Conservation (phyloP, 2,329 filamentous ascomycete species). For the Diaporthe australafricana region DNA sequence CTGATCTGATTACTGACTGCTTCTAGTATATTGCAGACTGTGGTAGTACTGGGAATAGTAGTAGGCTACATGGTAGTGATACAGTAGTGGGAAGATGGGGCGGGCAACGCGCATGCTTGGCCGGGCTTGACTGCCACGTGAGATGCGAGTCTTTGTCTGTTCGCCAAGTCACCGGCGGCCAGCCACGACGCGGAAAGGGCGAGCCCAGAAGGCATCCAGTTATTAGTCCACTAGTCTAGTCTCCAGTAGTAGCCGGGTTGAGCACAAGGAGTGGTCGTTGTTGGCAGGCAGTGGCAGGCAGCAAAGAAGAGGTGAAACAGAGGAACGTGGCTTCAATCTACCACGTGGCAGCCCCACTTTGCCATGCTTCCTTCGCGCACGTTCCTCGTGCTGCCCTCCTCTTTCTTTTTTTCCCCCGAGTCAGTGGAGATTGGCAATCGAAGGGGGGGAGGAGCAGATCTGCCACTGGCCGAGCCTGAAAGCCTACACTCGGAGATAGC, state of each 20-base stretch:
- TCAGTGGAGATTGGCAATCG: conserved; percentile 27
- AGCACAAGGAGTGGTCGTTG: background rate
- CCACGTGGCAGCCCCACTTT: conserved; percentile 39
- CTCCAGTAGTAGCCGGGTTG: background rate
- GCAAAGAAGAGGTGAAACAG: conserved; percentile 12
- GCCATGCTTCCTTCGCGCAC: conserved; percentile 34
- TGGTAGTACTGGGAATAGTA: background rate
- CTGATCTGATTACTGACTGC: background rate
- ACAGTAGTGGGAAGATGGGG: background rate
- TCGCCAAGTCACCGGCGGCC: conserved; percentile 15
- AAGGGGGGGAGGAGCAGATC: background rate
- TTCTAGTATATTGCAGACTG: background rate
- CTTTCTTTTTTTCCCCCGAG: conserved; percentile 4
- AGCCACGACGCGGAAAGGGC: conserved; percentile 11
- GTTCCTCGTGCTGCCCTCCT: conserved; percentile 17
- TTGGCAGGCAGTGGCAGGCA: background rate
- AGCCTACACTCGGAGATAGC: background rate
- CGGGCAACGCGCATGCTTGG: conserved; percentile 10
- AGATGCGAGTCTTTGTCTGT: background rate
- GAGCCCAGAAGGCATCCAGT: background rate
- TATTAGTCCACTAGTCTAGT: background rate
- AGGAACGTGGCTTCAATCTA: conserved; percentile 25
- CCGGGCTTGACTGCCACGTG: conserved; percentile 12
- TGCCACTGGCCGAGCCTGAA: background rate
- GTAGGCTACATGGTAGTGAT: background rate